Percentiles rank a stretch among this genome's conserved stretches.
Conservation (phyloP, 352 stramenopile species). For the Globisporangium cylindrosporum region DNA sequence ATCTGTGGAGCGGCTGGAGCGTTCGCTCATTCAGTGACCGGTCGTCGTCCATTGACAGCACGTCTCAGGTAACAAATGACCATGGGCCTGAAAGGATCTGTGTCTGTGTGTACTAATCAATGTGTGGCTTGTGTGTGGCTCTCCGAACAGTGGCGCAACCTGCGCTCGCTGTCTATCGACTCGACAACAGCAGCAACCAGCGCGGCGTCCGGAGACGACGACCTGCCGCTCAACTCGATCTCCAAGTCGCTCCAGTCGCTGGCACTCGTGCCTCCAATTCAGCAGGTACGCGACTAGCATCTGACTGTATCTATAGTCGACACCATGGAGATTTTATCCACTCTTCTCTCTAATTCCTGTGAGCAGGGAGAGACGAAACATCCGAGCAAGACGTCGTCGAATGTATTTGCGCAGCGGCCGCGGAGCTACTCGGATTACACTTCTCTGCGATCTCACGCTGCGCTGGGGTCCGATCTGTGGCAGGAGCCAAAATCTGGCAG, state of each 20-base stretch:
- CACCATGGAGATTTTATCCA: too few relatives aligned
- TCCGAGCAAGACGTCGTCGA: background rate
- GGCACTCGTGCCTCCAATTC: constrained; percentile 24
- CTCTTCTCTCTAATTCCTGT: background rate
- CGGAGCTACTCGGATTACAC: constrained; percentile 75
- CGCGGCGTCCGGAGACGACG: constrained; percentile 10
- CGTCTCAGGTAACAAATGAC: constrained; percentile 8
- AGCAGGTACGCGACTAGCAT: constrained; percentile 11
- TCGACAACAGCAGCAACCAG: constrained; percentile 22
- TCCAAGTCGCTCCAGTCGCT: constrained; percentile 51
- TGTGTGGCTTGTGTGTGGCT: background rate
- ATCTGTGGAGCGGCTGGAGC: constrained; percentile 41
- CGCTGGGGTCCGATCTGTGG: constrained; percentile 23
- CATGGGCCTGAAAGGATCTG: background rate
- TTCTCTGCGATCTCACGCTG: constrained; percentile 25
- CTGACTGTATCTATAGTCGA: background rate
- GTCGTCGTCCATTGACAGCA: constrained; percentile 22
- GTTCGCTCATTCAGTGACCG: constrained; percentile 31
- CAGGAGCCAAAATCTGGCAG: background rate
- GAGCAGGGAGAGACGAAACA: constrained; percentile 1
- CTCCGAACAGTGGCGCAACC: constrained; percentile 26
- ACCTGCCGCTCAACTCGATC: constrained; percentile 37
- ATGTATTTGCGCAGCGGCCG: constrained; percentile 26
- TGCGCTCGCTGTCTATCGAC: constrained; percentile 43
- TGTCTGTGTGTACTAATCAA: background rate